Evolutionary conservation across 2,329 filamentous ascomycete genomes (phyloP), one percentile per base, ranked within the genome.

Genomic region (Aspergillus awamori): DNA sequence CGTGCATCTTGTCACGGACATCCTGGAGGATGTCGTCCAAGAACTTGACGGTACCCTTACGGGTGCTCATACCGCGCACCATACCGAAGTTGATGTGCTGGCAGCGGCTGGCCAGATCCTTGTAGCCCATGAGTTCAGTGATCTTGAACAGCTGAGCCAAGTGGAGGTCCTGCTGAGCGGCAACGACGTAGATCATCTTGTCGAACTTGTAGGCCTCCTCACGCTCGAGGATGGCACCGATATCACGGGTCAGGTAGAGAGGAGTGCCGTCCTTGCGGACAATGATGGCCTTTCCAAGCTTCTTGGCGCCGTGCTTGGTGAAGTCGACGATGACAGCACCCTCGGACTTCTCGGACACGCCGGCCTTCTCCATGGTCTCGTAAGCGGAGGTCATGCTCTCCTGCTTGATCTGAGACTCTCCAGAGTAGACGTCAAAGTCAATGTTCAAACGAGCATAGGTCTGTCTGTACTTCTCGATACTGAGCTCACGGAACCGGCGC

Each of bases 1-100:
- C 92, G 82, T 98, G 94, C 95, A 99, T 99, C 79, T 93, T 92
- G 58, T 97, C 94, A 70, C 87, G 89, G 7, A 96, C 92, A 69
- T 93, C 90, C 43, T 85, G 83, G 60, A 93, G 82, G 68, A 93
- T 92, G 68, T 91, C 88, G 69, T 89, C 83, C 64, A 87, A 75
- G 80, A 91, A 92, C 77, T 90, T 90, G 69, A 92, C 90, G 0
- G 89, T 92, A 63, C 86, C 86, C 74, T 87, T 87, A 65, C 86
- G 81, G 8, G 86, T 87, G 66, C 81, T 84, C 85, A 89, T 88
- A 43, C 86, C 87, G 59, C 85, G 81, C 60, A 88, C 86, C 84
- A 88, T 87, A 69, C 86, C 86, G 65, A 89, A 89, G 75, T 86
- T 87, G 75, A 88, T 82, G 75, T 88, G 85, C 70, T 86, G 81